These are phyloP conservation scores for Fusarium secorum DNA, from an alignment of 2,329 filamentous ascomycete species.

Conservation along the genomic window DNA sequence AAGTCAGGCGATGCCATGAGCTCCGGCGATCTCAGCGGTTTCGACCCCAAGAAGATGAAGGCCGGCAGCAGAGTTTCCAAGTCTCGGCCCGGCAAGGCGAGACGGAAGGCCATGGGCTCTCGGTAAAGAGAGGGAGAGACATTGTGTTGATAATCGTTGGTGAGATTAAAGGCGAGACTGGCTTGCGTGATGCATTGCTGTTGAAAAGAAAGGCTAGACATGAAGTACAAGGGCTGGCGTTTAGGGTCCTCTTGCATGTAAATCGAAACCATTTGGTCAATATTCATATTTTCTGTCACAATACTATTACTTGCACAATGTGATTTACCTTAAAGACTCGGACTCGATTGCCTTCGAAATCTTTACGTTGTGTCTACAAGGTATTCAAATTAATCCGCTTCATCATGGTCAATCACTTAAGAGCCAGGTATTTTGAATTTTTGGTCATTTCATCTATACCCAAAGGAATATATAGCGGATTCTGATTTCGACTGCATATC, in stretches of 20 bases:
- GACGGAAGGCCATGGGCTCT: constrained; percentile 55
- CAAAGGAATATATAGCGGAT: constrained; percentile 48
- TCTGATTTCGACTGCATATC: constrained; percentile 39
- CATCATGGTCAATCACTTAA: not conserved
- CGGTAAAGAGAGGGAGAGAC: constrained; percentile 24
- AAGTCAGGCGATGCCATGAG: constrained; percentile 92
- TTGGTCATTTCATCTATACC: constrained; percentile 49
- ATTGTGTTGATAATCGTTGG: constrained; percentile 4
- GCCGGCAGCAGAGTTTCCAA: constrained; percentile 53
- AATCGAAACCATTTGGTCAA: constrained; percentile 35
- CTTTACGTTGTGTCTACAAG: not conserved
- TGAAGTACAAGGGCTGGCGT: constrained; percentile 38
- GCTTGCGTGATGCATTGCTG: constrained; percentile 20
- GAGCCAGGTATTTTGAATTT: constrained; percentile 32
- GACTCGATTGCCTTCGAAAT: not conserved
- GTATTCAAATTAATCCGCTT: not conserved
- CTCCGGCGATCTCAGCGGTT: constrained; percentile 80
- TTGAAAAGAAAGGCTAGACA: constrained; percentile 37
- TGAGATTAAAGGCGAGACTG: not conserved
- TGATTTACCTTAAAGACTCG: not conserved
- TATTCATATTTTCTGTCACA: constrained; percentile 30
- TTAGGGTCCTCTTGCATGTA: constrained; percentile 39
- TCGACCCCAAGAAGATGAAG: constrained; percentile 88
- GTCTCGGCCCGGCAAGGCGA: constrained; percentile 59
- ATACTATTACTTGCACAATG: not conserved